Conservation (phyloP, 768 basidiomycete genomes). For the Boletellus ananiceps region DNA sequence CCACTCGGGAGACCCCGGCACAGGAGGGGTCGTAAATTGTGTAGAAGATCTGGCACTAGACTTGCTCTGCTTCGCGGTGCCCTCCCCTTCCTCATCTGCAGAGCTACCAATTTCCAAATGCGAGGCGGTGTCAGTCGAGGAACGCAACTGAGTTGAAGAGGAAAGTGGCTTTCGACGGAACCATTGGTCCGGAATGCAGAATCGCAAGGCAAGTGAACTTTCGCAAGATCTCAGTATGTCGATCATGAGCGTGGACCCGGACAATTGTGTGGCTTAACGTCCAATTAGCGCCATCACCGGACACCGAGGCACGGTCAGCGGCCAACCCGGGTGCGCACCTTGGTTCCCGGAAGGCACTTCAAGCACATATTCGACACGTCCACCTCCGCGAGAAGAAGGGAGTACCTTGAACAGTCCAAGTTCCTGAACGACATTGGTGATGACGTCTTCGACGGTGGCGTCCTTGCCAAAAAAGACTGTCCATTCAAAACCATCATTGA, state of each 20-base stretch:
- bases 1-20: slow-evolving; percentile 43
- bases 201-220: slow-evolving; percentile 37
- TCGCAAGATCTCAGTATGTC: slow-evolving; percentile 14
- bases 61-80: slow-evolving; percentile 56
- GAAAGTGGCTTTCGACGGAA: slow-evolving; percentile 62
- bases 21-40: slow-evolving; percentile 12
- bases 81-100: slow-evolving; percentile 44
- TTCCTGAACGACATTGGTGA: slow-evolving; percentile 51
- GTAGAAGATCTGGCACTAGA: slow-evolving; percentile 25
- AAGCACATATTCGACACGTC: slow-evolving; percentile 61
- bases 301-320: background rate
- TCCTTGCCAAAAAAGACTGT: slow-evolving; percentile 59
- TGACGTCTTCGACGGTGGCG: slow-evolving; percentile 51
- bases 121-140: slow-evolving; percentile 43
- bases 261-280: slow-evolving; percentile 12
- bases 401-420: slow-evolving; percentile 65
- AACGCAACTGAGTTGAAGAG: slow-evolving; percentile 43
- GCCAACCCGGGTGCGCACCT: slow-evolving; percentile 38
- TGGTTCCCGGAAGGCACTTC: slow-evolving; percentile 54
- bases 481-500: slow-evolving; percentile 68
- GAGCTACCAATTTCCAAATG: slow-evolving; percentile 9
- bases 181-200: slow-evolving; percentile 79
- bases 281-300: background rate
- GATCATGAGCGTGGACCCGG: slow-evolving; percentile 10
- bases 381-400: slow-evolving; percentile 62